Evolutionary conservation across 2,329 filamentous ascomycete species (phyloP).

Genomic region (Pseudomassariella vexata): DNA sequence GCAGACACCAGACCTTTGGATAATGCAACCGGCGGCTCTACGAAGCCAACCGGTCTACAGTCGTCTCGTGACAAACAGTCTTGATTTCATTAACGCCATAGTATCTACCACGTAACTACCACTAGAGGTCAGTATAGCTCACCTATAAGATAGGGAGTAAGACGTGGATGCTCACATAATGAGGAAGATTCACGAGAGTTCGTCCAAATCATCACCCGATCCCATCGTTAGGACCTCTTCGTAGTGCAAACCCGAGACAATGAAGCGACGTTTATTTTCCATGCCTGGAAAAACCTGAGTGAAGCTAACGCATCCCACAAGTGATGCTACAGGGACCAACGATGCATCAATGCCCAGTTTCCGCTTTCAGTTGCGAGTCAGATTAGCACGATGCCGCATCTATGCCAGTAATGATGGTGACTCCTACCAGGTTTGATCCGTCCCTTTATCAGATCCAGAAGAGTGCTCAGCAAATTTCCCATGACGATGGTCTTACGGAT

Average conservation of each 20-base stretch:
- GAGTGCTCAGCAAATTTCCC: slow-evolving; percentile 23
- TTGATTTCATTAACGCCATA: slow-evolving; percentile 19
- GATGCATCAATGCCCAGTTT: slow-evolving; percentile 13
- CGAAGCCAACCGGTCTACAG: slow-evolving; percentile 4
- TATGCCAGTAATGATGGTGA: too few relatives aligned
- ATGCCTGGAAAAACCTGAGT: slow-evolving; percentile 35
- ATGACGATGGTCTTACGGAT: slow-evolving; percentile 31
- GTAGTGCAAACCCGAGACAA: slow-evolving; percentile 15
- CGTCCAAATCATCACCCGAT: slow-evolving; percentile 20
- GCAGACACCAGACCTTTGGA: too few relatives aligned
- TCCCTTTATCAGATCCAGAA: slow-evolving; percentile 25
- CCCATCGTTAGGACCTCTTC: slow-evolving; percentile 15
- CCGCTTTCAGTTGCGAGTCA: slow-evolving; percentile 10
- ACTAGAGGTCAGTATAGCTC: neutral
- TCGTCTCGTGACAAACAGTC: slow-evolving; percentile 17
- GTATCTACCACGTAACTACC: too few relatives aligned
- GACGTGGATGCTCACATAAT: slow-evolving; percentile 11
- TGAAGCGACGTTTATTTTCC: slow-evolving; percentile 23
- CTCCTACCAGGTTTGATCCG: slow-evolving; percentile 16
- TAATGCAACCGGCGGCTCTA: too few relatives aligned
- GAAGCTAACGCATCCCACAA: slow-evolving; percentile 37
- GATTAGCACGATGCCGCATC: neutral
- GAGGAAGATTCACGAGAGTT: slow-evolving; percentile 14
- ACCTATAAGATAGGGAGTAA: neutral
- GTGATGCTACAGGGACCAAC: slow-evolving; percentile 34